Conservation (phyloP, 2,329 filamentous ascomycete genomes). For the Scytalidium sp. region DNA sequence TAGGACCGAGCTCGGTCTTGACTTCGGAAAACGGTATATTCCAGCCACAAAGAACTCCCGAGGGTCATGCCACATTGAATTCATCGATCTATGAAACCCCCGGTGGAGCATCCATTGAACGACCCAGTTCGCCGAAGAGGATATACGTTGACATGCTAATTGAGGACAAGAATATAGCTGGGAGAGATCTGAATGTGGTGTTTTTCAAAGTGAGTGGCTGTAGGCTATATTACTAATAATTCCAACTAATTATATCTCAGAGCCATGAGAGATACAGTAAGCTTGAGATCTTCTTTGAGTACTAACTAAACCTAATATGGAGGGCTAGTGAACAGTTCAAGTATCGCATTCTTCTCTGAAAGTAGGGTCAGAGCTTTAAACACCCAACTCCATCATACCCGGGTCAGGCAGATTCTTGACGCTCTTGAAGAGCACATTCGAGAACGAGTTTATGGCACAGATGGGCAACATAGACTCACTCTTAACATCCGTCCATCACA, state of each 20-base stretch:
- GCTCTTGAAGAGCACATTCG: slow-evolving; percentile 1
- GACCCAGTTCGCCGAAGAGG: not conserved
- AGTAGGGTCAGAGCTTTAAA: slow-evolving; percentile 26
- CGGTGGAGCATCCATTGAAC: not conserved
- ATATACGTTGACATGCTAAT: slow-evolving; percentile 17
- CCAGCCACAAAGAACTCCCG: not conserved
- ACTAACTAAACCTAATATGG: not conserved
- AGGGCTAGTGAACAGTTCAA: slow-evolving; percentile 15
- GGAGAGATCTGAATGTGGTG: slow-evolving; percentile 9
- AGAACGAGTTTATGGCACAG: not conserved
- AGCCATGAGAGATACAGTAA: not conserved
- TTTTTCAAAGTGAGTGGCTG: not conserved
- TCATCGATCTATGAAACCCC: not conserved
- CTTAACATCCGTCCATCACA: not conserved
- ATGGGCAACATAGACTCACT: not conserved
- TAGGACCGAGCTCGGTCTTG: not conserved
- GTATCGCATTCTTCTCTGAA: slow-evolving; percentile 33
- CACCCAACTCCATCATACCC: slow-evolving; percentile 17
- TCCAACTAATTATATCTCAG: not conserved
- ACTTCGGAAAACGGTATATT: not conserved
- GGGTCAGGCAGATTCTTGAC: slow-evolving; percentile 21
- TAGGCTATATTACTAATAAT: not conserved
- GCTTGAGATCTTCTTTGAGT: not conserved
- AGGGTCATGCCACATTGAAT: not conserved
- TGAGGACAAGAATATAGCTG: slow-evolving; percentile 13